These are phyloP conservation scores for Mycena indigotica DNA, from an alignment of 768 basidiomycete genomes.

Conservation along the genomic window DNA sequence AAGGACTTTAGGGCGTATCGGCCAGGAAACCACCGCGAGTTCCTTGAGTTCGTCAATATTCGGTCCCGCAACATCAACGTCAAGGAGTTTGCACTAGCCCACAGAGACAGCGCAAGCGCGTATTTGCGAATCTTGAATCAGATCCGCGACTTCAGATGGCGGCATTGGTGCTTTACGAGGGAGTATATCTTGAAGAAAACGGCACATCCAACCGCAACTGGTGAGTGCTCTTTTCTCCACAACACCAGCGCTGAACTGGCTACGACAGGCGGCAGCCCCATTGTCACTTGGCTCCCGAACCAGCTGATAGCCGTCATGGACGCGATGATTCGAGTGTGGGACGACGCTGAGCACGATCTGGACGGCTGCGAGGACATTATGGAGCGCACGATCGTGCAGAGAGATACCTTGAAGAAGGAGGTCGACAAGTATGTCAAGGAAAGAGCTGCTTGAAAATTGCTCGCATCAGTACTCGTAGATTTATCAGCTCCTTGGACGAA, in stretches of 20 bases:
- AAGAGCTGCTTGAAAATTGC: not conserved
- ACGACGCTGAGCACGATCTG: slow-evolving; percentile 18
- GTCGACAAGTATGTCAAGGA: slow-evolving; percentile 23
- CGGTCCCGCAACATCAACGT: slow-evolving; percentile 19
- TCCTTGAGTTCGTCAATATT: slow-evolving; percentile 28
- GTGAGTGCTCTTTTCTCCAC: not conserved
- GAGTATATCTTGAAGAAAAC: slow-evolving; percentile 34
- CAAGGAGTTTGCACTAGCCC: slow-evolving; percentile 25
- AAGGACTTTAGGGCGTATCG: slow-evolving; percentile 35
- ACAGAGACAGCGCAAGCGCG: slow-evolving; percentile 21
- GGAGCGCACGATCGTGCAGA: slow-evolving; percentile 14
- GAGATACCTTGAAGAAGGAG: slow-evolving; percentile 21
- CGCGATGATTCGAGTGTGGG: slow-evolving; percentile 18
- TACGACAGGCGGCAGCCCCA: slow-evolving; percentile 12
- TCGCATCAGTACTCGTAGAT: no score
- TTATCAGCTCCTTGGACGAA: no score
- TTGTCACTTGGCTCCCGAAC: slow-evolving; percentile 23
- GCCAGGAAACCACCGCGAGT: slow-evolving; percentile 31
- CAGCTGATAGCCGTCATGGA: slow-evolving; percentile 23
- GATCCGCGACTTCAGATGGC: slow-evolving; percentile 33
- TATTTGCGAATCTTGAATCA: slow-evolving; percentile 30
- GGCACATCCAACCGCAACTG: slow-evolving; percentile 32
- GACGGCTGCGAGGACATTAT: slow-evolving; percentile 22
- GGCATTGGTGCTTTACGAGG: slow-evolving; percentile 38
- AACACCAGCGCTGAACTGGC: not conserved